Conservation (phyloP, 495 filamentous ascomycete genomes). For the Cercophora samala region DNA sequence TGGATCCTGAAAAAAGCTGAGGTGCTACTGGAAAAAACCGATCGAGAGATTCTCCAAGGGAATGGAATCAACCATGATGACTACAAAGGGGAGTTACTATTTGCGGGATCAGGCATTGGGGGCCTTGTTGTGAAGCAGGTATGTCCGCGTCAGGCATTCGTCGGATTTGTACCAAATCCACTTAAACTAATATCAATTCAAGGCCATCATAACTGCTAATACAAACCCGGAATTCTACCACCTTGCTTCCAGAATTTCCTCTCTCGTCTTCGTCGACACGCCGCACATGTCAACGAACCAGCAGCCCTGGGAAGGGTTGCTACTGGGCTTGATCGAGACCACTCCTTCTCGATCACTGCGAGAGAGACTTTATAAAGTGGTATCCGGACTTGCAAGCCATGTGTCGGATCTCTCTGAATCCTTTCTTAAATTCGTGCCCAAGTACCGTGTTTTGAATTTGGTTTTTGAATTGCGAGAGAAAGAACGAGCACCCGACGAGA, state of each 20-base stretch:
- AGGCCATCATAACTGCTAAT: too few relatives aligned
- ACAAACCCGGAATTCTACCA: too few relatives aligned
- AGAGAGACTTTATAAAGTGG: neutral
- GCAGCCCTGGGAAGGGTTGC: neutral
- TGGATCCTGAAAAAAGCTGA: too few relatives aligned
- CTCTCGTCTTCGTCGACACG: neutral
- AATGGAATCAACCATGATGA: too few relatives aligned
- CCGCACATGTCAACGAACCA: neutral
- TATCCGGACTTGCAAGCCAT: neutral
- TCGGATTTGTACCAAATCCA: too few relatives aligned
- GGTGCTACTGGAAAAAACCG: too few relatives aligned
- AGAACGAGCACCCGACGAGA: neutral
- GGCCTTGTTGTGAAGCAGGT: neutral
- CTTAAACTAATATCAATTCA: too few relatives aligned
- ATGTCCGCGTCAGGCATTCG: neutral
- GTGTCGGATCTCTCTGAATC: neutral
- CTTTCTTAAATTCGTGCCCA: neutral
- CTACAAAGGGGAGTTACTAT: too few relatives aligned
- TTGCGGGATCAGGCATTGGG: neutral
- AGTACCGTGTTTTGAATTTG: neutral
- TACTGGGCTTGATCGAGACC: neutral
- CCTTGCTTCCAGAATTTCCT: neutral
- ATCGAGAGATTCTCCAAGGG: too few relatives aligned
- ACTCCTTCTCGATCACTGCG: too few relatives aligned
- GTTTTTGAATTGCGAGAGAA: too few relatives aligned